phyloP scores from a whole-genome alignment of 2,329 filamentous ascomycete species.

The Gliomastix tumulicola region DNA sequence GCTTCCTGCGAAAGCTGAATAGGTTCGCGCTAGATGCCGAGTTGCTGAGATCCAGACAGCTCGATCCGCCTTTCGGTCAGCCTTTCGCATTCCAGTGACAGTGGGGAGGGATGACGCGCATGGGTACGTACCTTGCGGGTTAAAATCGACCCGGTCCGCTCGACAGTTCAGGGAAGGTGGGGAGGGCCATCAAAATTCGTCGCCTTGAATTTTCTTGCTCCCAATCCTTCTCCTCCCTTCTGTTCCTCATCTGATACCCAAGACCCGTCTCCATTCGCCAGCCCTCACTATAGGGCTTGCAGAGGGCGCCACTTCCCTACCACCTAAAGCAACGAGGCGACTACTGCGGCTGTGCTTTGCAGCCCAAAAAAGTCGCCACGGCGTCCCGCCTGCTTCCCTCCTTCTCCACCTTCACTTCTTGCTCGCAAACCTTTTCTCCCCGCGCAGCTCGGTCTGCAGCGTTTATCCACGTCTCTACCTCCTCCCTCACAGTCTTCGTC shows the following conservation, averaged over 20 bases:
- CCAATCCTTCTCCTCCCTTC: not conserved
- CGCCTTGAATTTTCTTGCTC: too few relatives aligned
- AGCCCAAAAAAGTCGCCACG: conserved; percentile 34
- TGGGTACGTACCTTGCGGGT: not conserved
- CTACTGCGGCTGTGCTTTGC: too few relatives aligned
- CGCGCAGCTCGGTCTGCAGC: conserved; percentile 64
- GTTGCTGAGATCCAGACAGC: too few relatives aligned
- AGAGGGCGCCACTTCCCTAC: too few relatives aligned
- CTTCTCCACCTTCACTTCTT: conserved; percentile 45
- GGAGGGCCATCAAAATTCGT: conserved; percentile 12
- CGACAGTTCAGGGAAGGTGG: conserved; percentile 5
- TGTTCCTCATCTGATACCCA: not conserved
- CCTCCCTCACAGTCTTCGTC: conserved; percentile 27
- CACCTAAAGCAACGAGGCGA: too few relatives aligned
- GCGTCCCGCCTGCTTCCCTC: conserved; percentile 28
- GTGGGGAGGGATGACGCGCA: too few relatives aligned
- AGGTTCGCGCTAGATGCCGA: too few relatives aligned
- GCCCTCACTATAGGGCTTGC: too few relatives aligned
- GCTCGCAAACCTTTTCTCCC: conserved; percentile 37
- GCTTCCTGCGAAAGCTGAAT: too few relatives aligned
- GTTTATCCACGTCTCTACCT: conserved; percentile 35
- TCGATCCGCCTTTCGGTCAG: too few relatives aligned
- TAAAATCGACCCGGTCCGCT: not conserved
- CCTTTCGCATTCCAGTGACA: too few relatives aligned
- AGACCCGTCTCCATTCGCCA: too few relatives aligned